Evolutionary conservation across 2,329 filamentous ascomycete genomes (phyloP).

Genomic region (Paecilomyces sp.): DNA sequence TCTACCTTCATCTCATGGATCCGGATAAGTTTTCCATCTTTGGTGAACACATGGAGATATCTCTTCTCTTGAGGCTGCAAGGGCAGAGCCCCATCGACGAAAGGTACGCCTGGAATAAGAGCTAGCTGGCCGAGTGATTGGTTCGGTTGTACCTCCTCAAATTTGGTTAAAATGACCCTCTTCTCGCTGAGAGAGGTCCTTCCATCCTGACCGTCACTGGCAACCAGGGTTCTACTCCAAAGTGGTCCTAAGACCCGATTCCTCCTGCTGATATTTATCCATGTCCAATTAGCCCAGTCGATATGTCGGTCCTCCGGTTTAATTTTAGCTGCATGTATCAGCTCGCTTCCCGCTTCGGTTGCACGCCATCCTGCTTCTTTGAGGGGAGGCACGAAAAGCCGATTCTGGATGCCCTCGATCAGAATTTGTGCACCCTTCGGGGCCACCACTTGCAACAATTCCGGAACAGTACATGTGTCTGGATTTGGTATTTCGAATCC

Average conservation of each 20-base stretch:
- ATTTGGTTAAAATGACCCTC: slow-evolving; percentile 30
- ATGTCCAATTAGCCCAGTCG: slow-evolving; percentile 50
- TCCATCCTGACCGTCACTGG: slow-evolving; percentile 11
- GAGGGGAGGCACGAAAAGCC: slow-evolving; percentile 60
- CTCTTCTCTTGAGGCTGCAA: slow-evolving; percentile 17
- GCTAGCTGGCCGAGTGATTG: slow-evolving; percentile 18
- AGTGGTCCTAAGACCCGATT: slow-evolving; percentile 57
- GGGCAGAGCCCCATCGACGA: slow-evolving; percentile 20
- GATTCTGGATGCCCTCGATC: slow-evolving; percentile 53
- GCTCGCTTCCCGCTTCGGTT: slow-evolving; percentile 14
- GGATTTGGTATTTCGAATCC: slow-evolving; percentile 48
- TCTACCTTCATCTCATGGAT: slow-evolving; percentile 35
- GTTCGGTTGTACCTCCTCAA: slow-evolving; percentile 23
- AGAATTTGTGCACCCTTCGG: slow-evolving; percentile 65
- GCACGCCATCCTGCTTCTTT: slow-evolving; percentile 20
- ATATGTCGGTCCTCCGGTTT: slow-evolving; percentile 57
- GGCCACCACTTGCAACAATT: slow-evolving; percentile 52
- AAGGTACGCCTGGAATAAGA: slow-evolving; percentile 29
- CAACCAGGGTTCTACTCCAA: slow-evolving; percentile 49
- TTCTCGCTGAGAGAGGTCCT: slow-evolving; percentile 18
- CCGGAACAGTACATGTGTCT: slow-evolving; percentile 37
- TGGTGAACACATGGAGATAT: slow-evolving; percentile 29
- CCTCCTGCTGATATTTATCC: slow-evolving; percentile 49
- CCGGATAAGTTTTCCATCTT: slow-evolving; percentile 27
- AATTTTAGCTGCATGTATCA: slow-evolving; percentile 65